Percentiles rank a stretch among this genome's conserved stretches.
phyloP scores from a whole-genome alignment of 1,284 basidiomycete species.

The Bondarzewia mesenterica region DNA sequence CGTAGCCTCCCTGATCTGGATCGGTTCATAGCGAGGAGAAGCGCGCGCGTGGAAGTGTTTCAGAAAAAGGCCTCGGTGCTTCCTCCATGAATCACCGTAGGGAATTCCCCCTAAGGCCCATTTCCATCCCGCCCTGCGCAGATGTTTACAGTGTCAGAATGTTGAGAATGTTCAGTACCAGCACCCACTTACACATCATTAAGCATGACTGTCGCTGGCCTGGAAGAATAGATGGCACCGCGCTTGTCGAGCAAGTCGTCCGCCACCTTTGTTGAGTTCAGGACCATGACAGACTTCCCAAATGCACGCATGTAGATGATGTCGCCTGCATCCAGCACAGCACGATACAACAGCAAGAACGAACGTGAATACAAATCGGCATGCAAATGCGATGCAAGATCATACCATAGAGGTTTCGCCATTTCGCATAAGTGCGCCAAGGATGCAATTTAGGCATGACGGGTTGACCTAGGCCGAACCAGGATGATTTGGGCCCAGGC shows the following conservation, averaged over 20 bases:
- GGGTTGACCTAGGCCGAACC: neutral
- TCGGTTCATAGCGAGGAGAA: conserved; percentile 24
- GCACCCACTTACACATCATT: neutral
- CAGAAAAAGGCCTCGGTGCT: conserved; percentile 36
- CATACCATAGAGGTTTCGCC: neutral
- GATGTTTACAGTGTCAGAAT: no score
- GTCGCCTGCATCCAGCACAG: no score
- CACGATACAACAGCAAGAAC: no score
- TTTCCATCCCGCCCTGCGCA: conserved; percentile 44
- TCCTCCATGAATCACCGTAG: conserved; percentile 33
- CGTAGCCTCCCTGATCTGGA: conserved; percentile 32
- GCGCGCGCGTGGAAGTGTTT: conserved; percentile 31
- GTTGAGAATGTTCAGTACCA: neutral
- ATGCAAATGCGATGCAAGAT: no score
- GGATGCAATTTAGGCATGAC: neutral
- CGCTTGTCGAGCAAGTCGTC: conserved; percentile 1
- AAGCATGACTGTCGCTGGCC: neutral
- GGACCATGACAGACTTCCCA: neutral
- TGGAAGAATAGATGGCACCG: conserved; percentile 1
- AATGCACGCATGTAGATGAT: neutral
- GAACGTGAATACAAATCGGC: no score
- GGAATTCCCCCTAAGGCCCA: conserved; percentile 40
- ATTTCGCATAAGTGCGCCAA: neutral
- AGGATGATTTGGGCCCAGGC: neutral
- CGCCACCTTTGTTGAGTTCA: neutral